Conservation (phyloP, 2,329 filamentous ascomycete species). For the Penicillium nordicum region DNA sequence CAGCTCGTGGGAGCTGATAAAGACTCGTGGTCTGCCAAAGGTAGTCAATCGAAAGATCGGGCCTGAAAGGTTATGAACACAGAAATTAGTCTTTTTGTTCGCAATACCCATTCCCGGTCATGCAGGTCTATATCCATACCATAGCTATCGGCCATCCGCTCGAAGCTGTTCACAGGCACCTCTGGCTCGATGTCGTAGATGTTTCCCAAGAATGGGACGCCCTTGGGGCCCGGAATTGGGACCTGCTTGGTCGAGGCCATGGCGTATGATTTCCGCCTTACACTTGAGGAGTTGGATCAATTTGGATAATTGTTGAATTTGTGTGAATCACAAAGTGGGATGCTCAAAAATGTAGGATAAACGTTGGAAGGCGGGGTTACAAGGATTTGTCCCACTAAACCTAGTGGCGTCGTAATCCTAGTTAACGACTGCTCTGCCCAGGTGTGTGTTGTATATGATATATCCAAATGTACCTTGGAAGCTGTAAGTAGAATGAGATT, state of each 20-base stretch:
- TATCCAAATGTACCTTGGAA: neutral
- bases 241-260: conserved; percentile 21
- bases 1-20: conserved; percentile 53
- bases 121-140: conserved; percentile 45
- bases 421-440: neutral
- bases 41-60: conserved; percentile 58
- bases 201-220: conserved; percentile 65
- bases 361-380: neutral
- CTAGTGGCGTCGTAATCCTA: neutral
- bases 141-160: conserved; percentile 61
- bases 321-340: neutral
- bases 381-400: neutral
- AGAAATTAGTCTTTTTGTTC: neutral
- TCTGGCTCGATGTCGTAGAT: conserved; percentile 59
- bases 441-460: neutral
- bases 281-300: neutral
- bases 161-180: conserved; percentile 55
- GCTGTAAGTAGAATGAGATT: neutral
- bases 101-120: neutral
- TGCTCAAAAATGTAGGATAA: neutral
- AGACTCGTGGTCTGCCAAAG: conserved; percentile 45
- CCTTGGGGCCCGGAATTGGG: conserved; percentile 62
- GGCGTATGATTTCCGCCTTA: neutral
- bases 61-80: conserved; percentile 36
- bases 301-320: neutral